Conservation (phyloP, 805 yeast genomes). For the Komagataella mondaviorum region DNA sequence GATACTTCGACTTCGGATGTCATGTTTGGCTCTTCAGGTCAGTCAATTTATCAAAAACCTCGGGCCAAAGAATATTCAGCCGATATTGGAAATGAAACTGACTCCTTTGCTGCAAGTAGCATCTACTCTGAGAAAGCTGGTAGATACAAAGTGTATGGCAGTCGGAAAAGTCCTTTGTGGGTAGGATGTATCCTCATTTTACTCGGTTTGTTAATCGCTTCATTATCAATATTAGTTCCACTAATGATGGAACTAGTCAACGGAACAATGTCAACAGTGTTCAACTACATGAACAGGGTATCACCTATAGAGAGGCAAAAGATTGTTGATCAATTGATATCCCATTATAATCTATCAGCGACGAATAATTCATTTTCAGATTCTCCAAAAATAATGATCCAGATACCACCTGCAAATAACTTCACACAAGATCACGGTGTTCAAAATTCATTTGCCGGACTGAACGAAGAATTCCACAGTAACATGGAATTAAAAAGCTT, state of each 20-base stretch:
- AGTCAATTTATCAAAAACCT: not conserved
- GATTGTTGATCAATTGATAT: not conserved
- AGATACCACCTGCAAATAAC: not conserved
- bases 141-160: not conserved
- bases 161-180: not conserved
- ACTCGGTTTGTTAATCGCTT: not conserved
- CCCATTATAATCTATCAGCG: not conserved
- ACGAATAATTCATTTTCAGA: not conserved
- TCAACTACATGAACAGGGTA: not conserved
- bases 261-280: not conserved
- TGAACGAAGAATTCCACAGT: slow-evolving; percentile 18
- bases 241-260: not conserved
- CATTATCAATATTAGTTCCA: not conserved
- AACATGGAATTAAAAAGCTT: slow-evolving; percentile 21
- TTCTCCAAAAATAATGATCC: not conserved
- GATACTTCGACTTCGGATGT: not conserved
- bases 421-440: not conserved
- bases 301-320: not conserved
- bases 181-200: not conserved
- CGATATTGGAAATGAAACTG: not conserved
- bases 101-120: not conserved
- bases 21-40: not conserved
- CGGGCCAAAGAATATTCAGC: not conserved
- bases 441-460: slow-evolving; percentile 14
- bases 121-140: not conserved